Conservation (phyloP, 75 land plant species). For the Selaginella tamariscina region DNA sequence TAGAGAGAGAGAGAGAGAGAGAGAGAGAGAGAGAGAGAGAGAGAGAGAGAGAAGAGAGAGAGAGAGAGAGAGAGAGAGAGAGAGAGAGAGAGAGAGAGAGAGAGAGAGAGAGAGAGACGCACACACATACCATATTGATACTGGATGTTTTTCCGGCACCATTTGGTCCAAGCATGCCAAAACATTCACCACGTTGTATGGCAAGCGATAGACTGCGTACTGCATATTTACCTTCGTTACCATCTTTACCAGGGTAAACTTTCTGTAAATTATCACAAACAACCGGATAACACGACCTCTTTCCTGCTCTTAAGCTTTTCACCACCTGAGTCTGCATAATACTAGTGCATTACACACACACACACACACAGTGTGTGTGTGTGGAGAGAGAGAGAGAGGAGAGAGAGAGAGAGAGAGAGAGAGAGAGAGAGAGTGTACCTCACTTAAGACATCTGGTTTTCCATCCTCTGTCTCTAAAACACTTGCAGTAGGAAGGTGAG, state of each 20-base stretch:
- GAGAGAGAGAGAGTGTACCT: constrained; percentile 19
- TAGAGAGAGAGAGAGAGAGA: too few species aligned
- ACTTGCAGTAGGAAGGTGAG: constrained; percentile 2
- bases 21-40: too few species aligned
- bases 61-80: too few species aligned
- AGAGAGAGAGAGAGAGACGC: too few species aligned
- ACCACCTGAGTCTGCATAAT: constrained; percentile 58
- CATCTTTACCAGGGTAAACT: constrained; percentile 74
- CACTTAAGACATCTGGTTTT: constrained; percentile 30
- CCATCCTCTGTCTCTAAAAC: constrained; percentile 14
- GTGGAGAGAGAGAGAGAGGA: too few species aligned
- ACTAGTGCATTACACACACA: neutral
- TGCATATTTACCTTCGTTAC: constrained; percentile 68
- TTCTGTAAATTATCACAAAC: constrained; percentile 66
- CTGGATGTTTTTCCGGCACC: constrained; percentile 97
- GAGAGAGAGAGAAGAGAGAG: neutral
- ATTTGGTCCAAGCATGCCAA: constrained; percentile 98
- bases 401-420: too few species aligned
- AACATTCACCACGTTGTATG: constrained; percentile 76
- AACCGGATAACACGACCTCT: constrained; percentile 41
- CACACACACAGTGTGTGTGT: neutral
- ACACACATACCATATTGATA: constrained; percentile 85
- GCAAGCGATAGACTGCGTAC: constrained; percentile 88
- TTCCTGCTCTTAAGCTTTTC: constrained; percentile 39
- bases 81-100: neutral